Base-by-base conservation (phyloP, 352 stramenopile genomes). In the Globisporangium sylvaticum region DNA sequence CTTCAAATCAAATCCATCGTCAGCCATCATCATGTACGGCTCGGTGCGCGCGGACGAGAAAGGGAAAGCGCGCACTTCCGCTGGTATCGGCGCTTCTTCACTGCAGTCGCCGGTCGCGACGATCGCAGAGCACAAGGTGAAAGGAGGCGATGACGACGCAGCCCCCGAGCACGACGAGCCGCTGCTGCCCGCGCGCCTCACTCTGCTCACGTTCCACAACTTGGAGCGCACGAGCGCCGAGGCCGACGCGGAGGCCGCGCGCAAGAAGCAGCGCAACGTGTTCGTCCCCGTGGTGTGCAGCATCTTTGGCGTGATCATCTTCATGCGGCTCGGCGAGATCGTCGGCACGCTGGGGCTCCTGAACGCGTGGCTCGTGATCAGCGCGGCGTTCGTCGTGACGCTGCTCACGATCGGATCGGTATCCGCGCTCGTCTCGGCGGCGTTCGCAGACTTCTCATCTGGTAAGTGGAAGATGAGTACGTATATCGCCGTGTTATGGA, bases 301-400 rank as follows among this genome's bases (percentile, higher is more conserved):
- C 29, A 81, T 88, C 69, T 81, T 88, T 59, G 77, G 75, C 65
- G 75, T 84, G 29, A 74, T 84, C 58, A 73, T 88, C 63, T 83
- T 88, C 64, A 83, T 88, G 71, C 75, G 77, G 2, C 68, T 88
- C 27, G 79, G 77, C 3, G 44, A 68, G 24, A 67, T 84, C 22
- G 75, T 88, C 6, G 79, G 79, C 52, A 39, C 65, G 10, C 42
- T 83, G 2, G 79, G 79, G 0, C 37, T 82, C 8, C 52, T 62
- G 20, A 57, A 69, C 31, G 59, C 77, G 25, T 70, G 56, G 64
- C 42, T 66, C 3, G 64, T 76, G 12, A 67, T 88, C 61, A 44
- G 42, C 12, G 31, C 70, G 14, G 74, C 73, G 44, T 88, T 88
- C 65, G 29, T 64, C 1, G 66, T 85, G 62, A 77, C 77, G 29